phyloP scores from a whole-genome alignment of 108 stramenopile species.

The Cyclotella sp. region DNA sequence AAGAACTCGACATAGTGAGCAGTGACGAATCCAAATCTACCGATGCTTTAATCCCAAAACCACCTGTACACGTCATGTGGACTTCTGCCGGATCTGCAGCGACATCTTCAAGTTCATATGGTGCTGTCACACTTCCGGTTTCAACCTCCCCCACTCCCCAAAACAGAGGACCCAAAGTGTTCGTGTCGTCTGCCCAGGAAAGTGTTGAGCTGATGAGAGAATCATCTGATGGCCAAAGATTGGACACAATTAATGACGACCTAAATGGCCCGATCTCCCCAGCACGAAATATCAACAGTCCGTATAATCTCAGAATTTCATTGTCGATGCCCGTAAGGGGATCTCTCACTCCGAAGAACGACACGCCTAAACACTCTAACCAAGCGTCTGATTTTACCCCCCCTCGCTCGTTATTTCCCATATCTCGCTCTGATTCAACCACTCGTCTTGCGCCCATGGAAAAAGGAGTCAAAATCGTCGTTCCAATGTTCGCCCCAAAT shows the following conservation, averaged over 20 bases:
- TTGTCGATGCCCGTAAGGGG: not conserved
- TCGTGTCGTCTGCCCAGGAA: slow-evolving; percentile 3
- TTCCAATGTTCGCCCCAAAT: slow-evolving; percentile 74
- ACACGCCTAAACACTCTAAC: slow-evolving; percentile 12
- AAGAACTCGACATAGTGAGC: not conserved
- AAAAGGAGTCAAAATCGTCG: slow-evolving; percentile 80
- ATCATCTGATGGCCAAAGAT: not conserved
- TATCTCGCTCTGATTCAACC: not conserved
- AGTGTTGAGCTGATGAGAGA: slow-evolving; percentile 9
- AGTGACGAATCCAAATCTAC: slow-evolving; percentile 14
- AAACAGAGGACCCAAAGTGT: slow-evolving; percentile 6
- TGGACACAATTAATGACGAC: not conserved
- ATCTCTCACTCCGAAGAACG: not conserved
- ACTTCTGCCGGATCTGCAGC: slow-evolving; percentile 37
- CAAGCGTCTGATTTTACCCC: not conserved
- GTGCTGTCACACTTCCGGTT: slow-evolving; percentile 9
- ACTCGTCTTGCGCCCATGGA: slow-evolving; percentile 38
- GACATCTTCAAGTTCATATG: slow-evolving; percentile 11
- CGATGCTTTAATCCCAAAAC: slow-evolving; percentile 24
- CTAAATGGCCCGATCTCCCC: not conserved
- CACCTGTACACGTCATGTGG: slow-evolving; percentile 84
- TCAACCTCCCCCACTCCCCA: not conserved
- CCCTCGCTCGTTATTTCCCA: not conserved
- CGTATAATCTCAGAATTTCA: not conserved
- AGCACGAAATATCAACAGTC: not conserved